These are phyloP conservation scores for Tremella mesenterica DNA, from an alignment of 768 basidiomycete species.

Conservation along the genomic window DNA sequence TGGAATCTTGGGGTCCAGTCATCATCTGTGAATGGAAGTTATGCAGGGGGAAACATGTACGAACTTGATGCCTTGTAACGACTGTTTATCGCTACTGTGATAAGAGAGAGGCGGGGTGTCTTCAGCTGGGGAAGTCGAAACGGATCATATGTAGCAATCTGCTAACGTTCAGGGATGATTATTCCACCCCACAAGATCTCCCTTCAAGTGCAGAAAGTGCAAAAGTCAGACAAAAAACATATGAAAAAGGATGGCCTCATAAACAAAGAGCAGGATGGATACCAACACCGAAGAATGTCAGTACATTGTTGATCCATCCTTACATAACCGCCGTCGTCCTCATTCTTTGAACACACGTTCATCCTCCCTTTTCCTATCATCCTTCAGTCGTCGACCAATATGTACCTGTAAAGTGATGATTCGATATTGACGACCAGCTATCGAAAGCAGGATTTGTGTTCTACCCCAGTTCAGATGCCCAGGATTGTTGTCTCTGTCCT, in stretches of 20 bases:
- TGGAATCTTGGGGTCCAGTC: background rate
- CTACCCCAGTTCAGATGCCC: conserved; percentile 57
- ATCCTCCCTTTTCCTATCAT: too few relatives aligned
- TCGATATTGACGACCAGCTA: conserved; percentile 52
- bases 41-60: background rate
- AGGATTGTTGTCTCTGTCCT: conserved; percentile 76
- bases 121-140: too few relatives aligned
- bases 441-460: conserved; percentile 81
- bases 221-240: conserved; percentile 26
- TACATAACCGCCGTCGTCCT: too few relatives aligned
- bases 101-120: too few relatives aligned
- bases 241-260: conserved; percentile 42
- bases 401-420: background rate
- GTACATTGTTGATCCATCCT: conserved; percentile 4
- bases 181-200: conserved; percentile 13
- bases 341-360: too few relatives aligned
- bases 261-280: conserved; percentile 37
- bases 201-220: conserved; percentile 29
- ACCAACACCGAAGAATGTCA: conserved; percentile 35
- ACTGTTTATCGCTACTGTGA: too few relatives aligned
- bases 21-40: conserved; percentile 4
- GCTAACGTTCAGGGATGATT: conserved; percentile 4
- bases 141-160: too few relatives aligned
- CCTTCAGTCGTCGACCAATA: too few relatives aligned
- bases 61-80: too few relatives aligned